Evolutionary conservation across 2,329 filamentous ascomycete species (phyloP), one percentile per base, ranked within the genome.

Genomic region (Cercospora sojina): DNA sequence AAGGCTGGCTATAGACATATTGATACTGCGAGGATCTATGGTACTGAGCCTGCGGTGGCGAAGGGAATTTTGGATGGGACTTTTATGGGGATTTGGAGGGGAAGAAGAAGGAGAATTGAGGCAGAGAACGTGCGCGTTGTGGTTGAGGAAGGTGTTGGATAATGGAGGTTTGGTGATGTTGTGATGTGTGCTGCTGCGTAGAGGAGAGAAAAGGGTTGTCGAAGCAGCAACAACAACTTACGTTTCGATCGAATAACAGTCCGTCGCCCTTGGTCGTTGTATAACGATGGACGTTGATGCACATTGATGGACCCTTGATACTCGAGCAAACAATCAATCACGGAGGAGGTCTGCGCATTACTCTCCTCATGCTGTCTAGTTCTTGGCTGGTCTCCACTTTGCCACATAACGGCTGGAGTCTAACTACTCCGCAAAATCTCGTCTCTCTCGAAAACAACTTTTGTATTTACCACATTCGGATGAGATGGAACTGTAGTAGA

Each of bases 1-100:
- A 80, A 83, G 70, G 77, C 76, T 2, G 85, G 85, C n/a, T 86
- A 86, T 70, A 77, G 83, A 23, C 84, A 86, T 70, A 85, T 87
- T 65, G 85, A 85, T 69, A 84, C 83, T 16, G 68, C 75, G 8
- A 64, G 71, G 8, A 75, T 76, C 63, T 79, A 79, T 67, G 76
- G 83, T 64, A 91, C 89, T 65, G 89, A 90, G 76, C 83, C 83
- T 63, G 87, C 89, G 62, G 88, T 90, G 0, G 90, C 88, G 12
- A 79, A 83, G 70, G 90, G 6, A 79, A 77, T 23, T 89, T 89
- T 78, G 83, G 85, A 3, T 86, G 83, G 76, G 78, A 86, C 7
- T 87, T 88, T 70, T 89, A 86, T 70, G 71, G 74, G 1, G 86
- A 87, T 75, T 72, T 89, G 64, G 87, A 89, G 61, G 86, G 86